A percentile compares a stretch with the other conserved stretches of the same genome.
These are phyloP conservation scores for Ceratobasidium sp. DNA, from an alignment of 1,284 basidiomycete species.

Conservation along the genomic window DNA sequence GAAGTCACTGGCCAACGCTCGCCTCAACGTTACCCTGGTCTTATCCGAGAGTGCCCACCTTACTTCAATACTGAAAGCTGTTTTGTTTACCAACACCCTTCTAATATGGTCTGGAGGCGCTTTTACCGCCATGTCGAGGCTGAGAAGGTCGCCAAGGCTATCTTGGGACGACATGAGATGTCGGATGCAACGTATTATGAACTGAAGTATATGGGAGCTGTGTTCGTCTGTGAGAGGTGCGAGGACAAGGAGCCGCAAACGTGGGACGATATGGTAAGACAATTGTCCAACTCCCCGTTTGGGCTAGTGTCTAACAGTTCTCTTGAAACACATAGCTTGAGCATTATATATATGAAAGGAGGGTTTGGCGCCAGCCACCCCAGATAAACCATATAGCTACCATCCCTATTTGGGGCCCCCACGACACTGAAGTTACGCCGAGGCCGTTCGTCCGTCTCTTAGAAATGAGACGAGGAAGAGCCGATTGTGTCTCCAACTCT, in stretches of 20 bases:
- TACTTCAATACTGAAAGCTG: not conserved
- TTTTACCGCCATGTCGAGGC: conserved; percentile 8
- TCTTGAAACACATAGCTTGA: not conserved
- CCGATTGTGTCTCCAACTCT: too few species aligned
- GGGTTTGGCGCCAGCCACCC: too few species aligned
- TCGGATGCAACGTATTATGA: not conserved
- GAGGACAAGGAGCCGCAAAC: not conserved
- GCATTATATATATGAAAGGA: not conserved
- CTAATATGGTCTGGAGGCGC: not conserved
- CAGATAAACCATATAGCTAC: not conserved
- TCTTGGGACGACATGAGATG: not conserved
- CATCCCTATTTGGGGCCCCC: not conserved
- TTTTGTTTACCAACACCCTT: not conserved
- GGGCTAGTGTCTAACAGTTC: too few species aligned
- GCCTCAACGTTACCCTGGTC: not conserved
- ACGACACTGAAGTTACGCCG: not conserved
- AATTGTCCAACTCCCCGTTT: not conserved
- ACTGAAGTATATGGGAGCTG: not conserved
- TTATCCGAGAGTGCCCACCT: too few species aligned
- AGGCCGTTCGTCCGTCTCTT: not conserved
- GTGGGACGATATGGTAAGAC: conserved; percentile 2
- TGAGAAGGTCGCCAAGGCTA: not conserved
- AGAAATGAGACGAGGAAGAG: not conserved
- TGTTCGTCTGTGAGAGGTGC: not conserved
- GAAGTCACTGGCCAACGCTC: not conserved